Evolutionary conservation across 257 asterid species (phyloP).

Genomic region (Solanum arcanum): DNA sequence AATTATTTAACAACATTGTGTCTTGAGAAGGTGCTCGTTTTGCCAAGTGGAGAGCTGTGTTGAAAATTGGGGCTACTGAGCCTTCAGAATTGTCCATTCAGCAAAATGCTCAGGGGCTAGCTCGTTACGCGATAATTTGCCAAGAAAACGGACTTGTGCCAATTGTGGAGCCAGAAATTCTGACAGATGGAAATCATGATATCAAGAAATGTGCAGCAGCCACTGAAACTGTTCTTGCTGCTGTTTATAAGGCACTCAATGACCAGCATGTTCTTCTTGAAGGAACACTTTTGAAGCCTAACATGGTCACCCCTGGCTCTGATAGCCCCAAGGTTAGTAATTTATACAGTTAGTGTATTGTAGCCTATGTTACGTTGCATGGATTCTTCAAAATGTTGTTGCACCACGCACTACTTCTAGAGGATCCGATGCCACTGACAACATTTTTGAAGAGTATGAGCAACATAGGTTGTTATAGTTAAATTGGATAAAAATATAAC

Average conservation of each 20-base stretch:
- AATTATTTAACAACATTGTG: not conserved
- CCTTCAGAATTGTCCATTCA: constrained; percentile 69
- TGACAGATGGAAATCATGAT: constrained; percentile 67
- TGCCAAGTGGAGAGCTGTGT: constrained; percentile 82
- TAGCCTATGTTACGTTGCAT: no score
- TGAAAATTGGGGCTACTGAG: constrained; percentile 61
- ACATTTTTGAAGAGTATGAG: no score
- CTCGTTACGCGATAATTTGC: constrained; percentile 80
- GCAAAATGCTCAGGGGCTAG: constrained; percentile 83
- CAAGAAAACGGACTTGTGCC: constrained; percentile 92
- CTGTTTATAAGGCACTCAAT: constrained; percentile 73
- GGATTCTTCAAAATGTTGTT: no score
- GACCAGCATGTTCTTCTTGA: constrained; percentile 86
- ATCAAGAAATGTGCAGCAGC: constrained; percentile 61
- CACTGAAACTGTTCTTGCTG: constrained; percentile 66
- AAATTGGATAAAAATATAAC: not conserved
- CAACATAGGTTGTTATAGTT: not conserved
- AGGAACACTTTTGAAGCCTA: constrained; percentile 86
- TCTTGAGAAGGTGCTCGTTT: constrained; percentile 45
- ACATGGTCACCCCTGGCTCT: constrained; percentile 92
- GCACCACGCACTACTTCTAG: no score
- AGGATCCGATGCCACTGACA: no score
- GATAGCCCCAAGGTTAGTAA: constrained; percentile 53
- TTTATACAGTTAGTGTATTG: not conserved
- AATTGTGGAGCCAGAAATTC: constrained; percentile 77